These are phyloP conservation scores for Leccinum subgranulosum DNA, from an alignment of 768 basidiomycete species.

Conservation along the genomic window DNA sequence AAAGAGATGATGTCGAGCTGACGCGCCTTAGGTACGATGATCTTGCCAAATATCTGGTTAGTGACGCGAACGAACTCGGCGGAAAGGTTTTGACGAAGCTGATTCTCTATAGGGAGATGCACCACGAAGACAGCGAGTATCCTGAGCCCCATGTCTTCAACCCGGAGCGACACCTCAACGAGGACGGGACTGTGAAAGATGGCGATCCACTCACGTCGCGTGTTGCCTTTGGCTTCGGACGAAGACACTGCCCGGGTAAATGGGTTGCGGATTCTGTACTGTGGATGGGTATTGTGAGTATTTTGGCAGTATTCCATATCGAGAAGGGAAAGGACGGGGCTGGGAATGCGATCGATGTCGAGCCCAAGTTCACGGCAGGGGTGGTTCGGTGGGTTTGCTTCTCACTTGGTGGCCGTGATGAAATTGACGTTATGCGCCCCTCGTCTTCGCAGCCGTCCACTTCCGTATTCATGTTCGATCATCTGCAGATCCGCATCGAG, in stretches of 20 bases:
- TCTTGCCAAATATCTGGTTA: constrained; percentile 30
- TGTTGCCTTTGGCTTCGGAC: constrained; percentile 29
- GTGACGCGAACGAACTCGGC: constrained; percentile 1
- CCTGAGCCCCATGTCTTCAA: constrained; percentile 22
- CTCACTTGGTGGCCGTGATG: not conserved
- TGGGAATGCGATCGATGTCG: constrained; percentile 24
- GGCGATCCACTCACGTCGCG: constrained; percentile 26
- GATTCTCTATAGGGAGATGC: constrained; percentile 21
- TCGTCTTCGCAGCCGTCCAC: constrained; percentile 24
- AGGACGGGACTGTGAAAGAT: constrained; percentile 24
- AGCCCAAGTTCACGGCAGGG: constrained; percentile 30
- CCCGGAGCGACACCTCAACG: constrained; percentile 25
- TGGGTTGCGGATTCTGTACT: constrained; percentile 31
- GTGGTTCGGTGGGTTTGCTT: constrained; percentile 29
- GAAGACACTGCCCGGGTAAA: constrained; percentile 31
- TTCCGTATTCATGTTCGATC: constrained; percentile 31
- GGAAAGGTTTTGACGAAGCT: not conserved
- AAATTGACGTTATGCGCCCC: constrained; percentile 11
- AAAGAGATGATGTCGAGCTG: constrained; percentile 1
- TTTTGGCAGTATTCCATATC: constrained; percentile 24
- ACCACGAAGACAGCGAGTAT: constrained; percentile 31
- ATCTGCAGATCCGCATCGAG: constrained; percentile 25
- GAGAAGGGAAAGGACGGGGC: constrained; percentile 21
- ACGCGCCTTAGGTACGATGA: constrained; percentile 21
- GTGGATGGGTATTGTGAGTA: constrained; percentile 30